A percentile compares a stretch with the other conserved stretches of the same genome.
Conservation (phyloP, 1,139 yeast genomes). For the Eremothecium cymbalariae region DNA sequence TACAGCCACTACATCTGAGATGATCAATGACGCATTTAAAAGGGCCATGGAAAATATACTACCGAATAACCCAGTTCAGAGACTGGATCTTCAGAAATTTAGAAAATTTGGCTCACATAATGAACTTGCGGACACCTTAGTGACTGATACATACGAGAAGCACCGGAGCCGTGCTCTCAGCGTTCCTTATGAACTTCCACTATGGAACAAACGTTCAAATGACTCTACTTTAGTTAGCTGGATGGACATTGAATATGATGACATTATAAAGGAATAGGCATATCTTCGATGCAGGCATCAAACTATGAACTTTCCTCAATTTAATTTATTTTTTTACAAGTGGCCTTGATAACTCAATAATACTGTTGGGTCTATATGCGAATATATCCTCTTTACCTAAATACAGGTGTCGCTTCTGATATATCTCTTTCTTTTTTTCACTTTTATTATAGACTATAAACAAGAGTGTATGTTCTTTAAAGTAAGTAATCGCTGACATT, state of each 20-base stretch:
- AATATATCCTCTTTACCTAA: too few relatives aligned
- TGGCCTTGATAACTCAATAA: too few relatives aligned
- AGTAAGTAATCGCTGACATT: not conserved
- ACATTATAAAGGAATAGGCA: constrained; percentile 7
- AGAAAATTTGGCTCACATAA: constrained; percentile 10
- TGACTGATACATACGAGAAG: not conserved
- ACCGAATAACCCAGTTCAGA: constrained; percentile 3
- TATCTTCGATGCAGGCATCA: constrained; percentile 1
- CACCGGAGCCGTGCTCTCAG: constrained; percentile 11
- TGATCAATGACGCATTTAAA: constrained; percentile 19
- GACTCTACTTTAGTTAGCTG: constrained; percentile 6
- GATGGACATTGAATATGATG: constrained; percentile 12
- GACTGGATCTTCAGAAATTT: not conserved
- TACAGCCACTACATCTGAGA: not conserved
- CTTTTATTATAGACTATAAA: constrained; percentile 6
- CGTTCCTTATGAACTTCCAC: constrained; percentile 7
- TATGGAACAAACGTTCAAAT: not conserved
- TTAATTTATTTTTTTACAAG: too few relatives aligned
- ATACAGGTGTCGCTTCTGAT: too few relatives aligned
- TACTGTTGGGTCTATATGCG: too few relatives aligned
- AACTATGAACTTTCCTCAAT: too few relatives aligned
- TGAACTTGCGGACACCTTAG: too few relatives aligned
- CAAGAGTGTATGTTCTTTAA: constrained; percentile 5
- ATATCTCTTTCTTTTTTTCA: constrained; percentile 2
- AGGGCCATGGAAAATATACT: constrained; percentile 16